phyloP scores from a whole-genome alignment of 805 yeast species.

The Pichia thaimueangensis region DNA sequence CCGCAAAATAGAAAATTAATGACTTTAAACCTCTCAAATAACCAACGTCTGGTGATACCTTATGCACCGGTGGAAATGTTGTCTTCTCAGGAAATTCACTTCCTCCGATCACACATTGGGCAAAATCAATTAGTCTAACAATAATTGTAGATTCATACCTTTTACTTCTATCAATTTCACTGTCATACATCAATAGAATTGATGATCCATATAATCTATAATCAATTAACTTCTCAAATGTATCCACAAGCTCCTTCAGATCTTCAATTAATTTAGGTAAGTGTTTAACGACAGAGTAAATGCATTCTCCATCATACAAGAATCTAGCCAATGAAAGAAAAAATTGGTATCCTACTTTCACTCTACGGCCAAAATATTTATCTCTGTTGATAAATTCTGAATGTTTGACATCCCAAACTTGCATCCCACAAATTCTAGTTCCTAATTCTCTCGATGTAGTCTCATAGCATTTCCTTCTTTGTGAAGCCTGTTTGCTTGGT shows the following conservation, averaged over 20 bases:
- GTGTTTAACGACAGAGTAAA: slow-evolving; percentile 54
- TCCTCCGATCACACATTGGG: slow-evolving; percentile 77
- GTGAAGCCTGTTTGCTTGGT: slow-evolving; percentile 65
- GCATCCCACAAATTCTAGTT: slow-evolving; percentile 92
- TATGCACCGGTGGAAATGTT: slow-evolving; percentile 68
- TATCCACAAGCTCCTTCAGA: slow-evolving; percentile 49
- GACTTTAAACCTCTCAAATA: slow-evolving; percentile 76
- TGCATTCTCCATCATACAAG: slow-evolving; percentile 65
- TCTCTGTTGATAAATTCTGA: slow-evolving; percentile 61
- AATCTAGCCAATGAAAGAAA: slow-evolving; percentile 68
- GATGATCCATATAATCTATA: slow-evolving; percentile 92
- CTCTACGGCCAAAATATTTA: slow-evolving; percentile 85
- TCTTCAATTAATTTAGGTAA: slow-evolving; percentile 61
- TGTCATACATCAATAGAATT: slow-evolving; percentile 84
- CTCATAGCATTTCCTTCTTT: slow-evolving; percentile 67
- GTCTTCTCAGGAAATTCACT: slow-evolving; percentile 38
- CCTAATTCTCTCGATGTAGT: slow-evolving; percentile 84
- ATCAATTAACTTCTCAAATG: slow-evolving; percentile 53
- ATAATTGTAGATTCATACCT: slow-evolving; percentile 21
- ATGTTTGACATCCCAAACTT: slow-evolving; percentile 55
- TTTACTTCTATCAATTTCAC: slow-evolving; percentile 29
- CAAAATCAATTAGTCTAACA: slow-evolving; percentile 90
- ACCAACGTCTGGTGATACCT: slow-evolving; percentile 66
- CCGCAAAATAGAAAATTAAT: slow-evolving; percentile 58
- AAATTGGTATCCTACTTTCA: slow-evolving; percentile 69